Base-by-base conservation (phyloP, 2,329 filamentous ascomycete genomes). In the Cadophora sp. region DNA sequence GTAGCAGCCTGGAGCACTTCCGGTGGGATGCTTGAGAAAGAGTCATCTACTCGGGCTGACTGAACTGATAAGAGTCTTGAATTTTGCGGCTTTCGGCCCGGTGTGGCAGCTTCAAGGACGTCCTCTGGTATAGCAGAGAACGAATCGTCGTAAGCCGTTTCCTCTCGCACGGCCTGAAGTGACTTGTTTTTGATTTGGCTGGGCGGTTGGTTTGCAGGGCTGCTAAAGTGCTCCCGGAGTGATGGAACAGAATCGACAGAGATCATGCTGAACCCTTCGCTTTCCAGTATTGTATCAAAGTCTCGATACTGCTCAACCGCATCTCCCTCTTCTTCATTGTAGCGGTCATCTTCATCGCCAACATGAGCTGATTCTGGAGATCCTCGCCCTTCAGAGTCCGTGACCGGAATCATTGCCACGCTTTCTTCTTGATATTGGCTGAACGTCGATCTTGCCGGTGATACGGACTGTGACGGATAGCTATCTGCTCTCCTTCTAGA, bases 221-320 rank as follows among this genome's bases (percentile, higher is more conserved):
- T 79, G 46, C 80, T 76, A 2, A 79, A 74, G 66, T 81, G 79
- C 70, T 83, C 80, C 70, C 80, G 80, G 26, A 82, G 79, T 3
- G 84, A 86, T 6, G 83, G 83, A 26, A 87, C 76, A 3, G 84
- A 84, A 67, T 85, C 82, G 55, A 86, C 76, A 14, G 85, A 86
- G 58, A 87, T 84, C 83, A 87, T 86, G 67, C 84, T 87, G 69
- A 87, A 87, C 3, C 83, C 85, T 78, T 87, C 85, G 71, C 85
- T 86, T 75, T 87, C 85, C 70, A 87, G 79, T 24, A 87, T 84
- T 1, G 85, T 84, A 73, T 87, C 84, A 68, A 83, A 85, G 55
- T 84, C 84, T 48, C 77, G 76, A 64, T 82, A 78, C 22, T 81
- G 71, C 7, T 70, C 73, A 48, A 72, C 29, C n/a, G 64, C 80